These are phyloP conservation scores for Botrytis aclada DNA, from an alignment of 2,329 filamentous ascomycete genomes.

Conservation along the genomic window DNA sequence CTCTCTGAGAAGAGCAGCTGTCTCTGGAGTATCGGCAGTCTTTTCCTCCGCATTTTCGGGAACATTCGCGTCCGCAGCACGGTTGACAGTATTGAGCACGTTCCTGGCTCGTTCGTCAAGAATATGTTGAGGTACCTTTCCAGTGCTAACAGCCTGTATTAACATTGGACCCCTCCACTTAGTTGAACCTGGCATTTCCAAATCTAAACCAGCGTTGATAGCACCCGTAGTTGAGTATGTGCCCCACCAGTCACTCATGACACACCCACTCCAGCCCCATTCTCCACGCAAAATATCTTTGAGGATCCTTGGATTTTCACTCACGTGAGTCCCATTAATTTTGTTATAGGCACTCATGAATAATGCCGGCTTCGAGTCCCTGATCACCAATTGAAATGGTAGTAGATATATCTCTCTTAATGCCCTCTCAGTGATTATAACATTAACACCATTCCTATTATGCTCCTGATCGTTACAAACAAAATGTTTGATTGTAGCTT, in stretches of 20 bases:
- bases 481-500: slow-evolving; percentile 59
- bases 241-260: slow-evolving; percentile 58
- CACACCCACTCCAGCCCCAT: slow-evolving; percentile 55
- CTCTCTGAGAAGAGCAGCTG: slow-evolving; percentile 48
- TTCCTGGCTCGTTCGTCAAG: slow-evolving; percentile 28
- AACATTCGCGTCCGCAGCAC: slow-evolving; percentile 40
- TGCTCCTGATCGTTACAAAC: slow-evolving; percentile 61
- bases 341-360: slow-evolving; percentile 61
- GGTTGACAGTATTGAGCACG: slow-evolving; percentile 29
- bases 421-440: slow-evolving; percentile 53
- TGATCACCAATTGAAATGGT: slow-evolving; percentile 56
- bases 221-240: slow-evolving; percentile 32
- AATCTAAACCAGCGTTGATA: slow-evolving; percentile 38
- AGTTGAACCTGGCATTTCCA: slow-evolving; percentile 42
- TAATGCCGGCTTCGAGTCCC: slow-evolving; percentile 49
- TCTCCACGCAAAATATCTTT: slow-evolving; percentile 52
- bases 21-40: slow-evolving; percentile 36
- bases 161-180: slow-evolving; percentile 27
- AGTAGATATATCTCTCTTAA: slow-evolving; percentile 57
- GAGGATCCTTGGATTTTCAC: slow-evolving; percentile 51
- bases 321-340: slow-evolving; percentile 55
- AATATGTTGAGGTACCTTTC: slow-evolving; percentile 28
- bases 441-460: slow-evolving; percentile 53
- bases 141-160: slow-evolving; percentile 26
- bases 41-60: slow-evolving; percentile 32